Evolutionary conservation across 176 grass and related monocot genomes (phyloP), one percentile per base, ranked within the genome.

Genomic region (bread wheat (Triticum aestivum)): DNA sequence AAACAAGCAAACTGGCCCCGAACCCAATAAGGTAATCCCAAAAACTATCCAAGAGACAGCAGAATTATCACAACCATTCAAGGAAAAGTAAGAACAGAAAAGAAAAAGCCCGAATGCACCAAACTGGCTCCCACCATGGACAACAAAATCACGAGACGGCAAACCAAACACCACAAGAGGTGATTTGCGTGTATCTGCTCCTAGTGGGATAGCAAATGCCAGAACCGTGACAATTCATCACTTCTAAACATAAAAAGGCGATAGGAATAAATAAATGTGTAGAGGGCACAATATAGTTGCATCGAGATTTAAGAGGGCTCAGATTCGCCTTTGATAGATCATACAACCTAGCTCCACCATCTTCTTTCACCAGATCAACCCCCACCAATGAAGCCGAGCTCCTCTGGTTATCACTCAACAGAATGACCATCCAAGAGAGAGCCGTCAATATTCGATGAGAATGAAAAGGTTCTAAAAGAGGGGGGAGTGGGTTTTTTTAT

Each of bases 241-340:
- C 47, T 51, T 51, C 4, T 52, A 45, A 45, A 51, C 13, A 51
- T 51, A 15, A 49, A 49, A 14, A 51, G 47, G 47, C 0, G 13
- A 51, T 15, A 51, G 13, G 12, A 51, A 5, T 5, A 51, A 51
- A 51, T 51, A 51, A 51, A 51, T 14, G 47, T 51, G 47, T 51
- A 15, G 13, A 51, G 13, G 47, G 4, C 47, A 51, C 47, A 51
- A 52, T 52, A 52, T 52, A 52, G 49, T 52, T 52, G 49, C 49
- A 52, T 52, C 17, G 49, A 52, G 66, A 47, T 73, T 29, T 17
- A 23, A 74, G 37, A 13, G 29, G 66, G 87, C 75, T 79, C 75
- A 79, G 74, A 41, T 84, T 84, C 73, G 51, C 77, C 83, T 89
- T 89, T 82, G 20, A 38, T 86, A 37, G 2, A 70, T 81, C 81